Conservation (phyloP, 2,329 filamentous ascomycete species). For the Ceratocystis diversiconidia region DNA sequence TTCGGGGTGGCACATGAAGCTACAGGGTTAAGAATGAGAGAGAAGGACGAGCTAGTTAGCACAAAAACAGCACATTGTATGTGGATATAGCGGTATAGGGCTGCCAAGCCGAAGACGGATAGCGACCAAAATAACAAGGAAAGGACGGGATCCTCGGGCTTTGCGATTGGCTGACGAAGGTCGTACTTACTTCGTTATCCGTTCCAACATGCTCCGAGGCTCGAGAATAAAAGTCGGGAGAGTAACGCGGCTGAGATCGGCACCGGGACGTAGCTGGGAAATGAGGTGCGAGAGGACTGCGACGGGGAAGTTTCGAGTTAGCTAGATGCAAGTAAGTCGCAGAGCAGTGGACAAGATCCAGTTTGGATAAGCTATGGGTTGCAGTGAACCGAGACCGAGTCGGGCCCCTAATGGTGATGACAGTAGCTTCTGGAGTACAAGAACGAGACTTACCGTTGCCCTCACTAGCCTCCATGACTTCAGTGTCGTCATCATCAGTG, state of each 20-base stretch:
- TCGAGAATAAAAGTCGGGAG: constrained; percentile 96
- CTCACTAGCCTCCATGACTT: constrained; percentile 78
- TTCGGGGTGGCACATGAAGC: constrained; percentile 99
- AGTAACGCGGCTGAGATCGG: constrained; percentile 85
- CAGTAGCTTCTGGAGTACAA: neutral
- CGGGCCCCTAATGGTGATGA: neutral
- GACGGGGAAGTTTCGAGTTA: neutral
- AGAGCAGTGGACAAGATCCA: neutral
- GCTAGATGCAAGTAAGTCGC: neutral
- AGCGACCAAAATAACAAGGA: neutral
- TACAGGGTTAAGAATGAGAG: constrained; percentile 26
- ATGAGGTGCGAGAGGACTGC: constrained; percentile 93
- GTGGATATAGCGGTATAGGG: neutral
- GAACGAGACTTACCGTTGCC: constrained; percentile 59
- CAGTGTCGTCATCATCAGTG: constrained; percentile 51
- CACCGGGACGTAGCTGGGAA: constrained; percentile 86
- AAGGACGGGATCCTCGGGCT: too few species aligned
- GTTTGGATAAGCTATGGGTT: neutral
- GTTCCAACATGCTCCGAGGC: constrained; percentile 91
- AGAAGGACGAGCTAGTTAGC: neutral
- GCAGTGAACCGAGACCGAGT: neutral
- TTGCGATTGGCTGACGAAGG: too few species aligned
- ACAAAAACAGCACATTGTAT: neutral
- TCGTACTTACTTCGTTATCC: constrained; percentile 77
- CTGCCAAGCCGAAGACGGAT: neutral